A percentile compares a stretch with the other conserved stretches of the same genome.
Conservation (phyloP, 139 green algal genomes). For the Volvox africanus region DNA sequence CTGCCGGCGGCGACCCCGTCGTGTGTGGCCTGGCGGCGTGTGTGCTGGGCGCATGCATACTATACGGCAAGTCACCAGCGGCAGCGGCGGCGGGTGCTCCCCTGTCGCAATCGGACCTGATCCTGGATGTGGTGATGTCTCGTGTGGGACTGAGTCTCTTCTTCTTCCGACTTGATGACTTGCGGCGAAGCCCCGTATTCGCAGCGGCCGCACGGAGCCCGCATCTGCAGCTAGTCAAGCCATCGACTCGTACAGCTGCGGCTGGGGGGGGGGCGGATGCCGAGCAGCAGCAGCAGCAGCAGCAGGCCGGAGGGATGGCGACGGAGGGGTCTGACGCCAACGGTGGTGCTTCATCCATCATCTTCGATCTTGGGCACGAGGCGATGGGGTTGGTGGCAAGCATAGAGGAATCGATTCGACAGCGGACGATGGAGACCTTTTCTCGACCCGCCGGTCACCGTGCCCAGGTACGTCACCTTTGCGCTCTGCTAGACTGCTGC, state of each 20-base stretch:
- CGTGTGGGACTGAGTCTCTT: slow-evolving; percentile 65
- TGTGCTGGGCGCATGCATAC: slow-evolving; percentile 78
- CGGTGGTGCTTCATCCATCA: not conserved
- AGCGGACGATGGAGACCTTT: slow-evolving; percentile 52
- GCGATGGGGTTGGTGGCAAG: slow-evolving; percentile 55
- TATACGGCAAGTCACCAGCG: slow-evolving; percentile 54
- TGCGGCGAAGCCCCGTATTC: slow-evolving; percentile 55
- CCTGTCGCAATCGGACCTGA: slow-evolving; percentile 32
- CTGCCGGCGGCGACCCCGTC: not conserved
- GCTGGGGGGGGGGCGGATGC: slow-evolving; percentile 23
- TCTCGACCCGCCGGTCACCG: slow-evolving; percentile 15
- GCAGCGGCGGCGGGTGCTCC: slow-evolving; percentile 41
- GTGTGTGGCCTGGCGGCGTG: slow-evolving; percentile 74
- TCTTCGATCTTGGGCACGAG: slow-evolving; percentile 37
- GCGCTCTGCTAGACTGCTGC: too few species aligned
- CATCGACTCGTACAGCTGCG: slow-evolving; percentile 64
- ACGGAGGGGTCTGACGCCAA: not conserved
- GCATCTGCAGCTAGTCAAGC: slow-evolving; percentile 39
- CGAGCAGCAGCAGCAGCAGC: slow-evolving; percentile 9
- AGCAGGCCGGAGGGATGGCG: not conserved
- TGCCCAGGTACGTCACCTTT: not conserved
- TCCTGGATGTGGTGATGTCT: slow-evolving; percentile 71
- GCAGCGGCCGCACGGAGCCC: not conserved
- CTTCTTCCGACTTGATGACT: slow-evolving; percentile 67
- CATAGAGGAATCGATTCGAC: slow-evolving; percentile 58